These are phyloP conservation scores for Fusarium mangiferae DNA, from an alignment of 2,329 filamentous ascomycete species.

Conservation along the genomic window DNA sequence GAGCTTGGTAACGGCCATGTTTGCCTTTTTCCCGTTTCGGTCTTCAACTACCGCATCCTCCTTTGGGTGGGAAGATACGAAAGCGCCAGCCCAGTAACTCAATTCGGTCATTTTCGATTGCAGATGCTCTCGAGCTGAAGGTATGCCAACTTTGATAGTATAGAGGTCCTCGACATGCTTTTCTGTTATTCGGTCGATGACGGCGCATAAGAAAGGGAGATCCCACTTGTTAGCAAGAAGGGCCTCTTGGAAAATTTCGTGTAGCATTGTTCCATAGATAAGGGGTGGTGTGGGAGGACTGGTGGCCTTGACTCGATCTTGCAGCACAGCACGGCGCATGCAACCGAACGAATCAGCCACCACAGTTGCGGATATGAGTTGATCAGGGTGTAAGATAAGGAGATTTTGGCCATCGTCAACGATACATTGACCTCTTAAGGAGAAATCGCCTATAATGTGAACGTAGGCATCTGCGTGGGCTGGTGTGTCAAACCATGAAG, in stretches of 20 bases:
- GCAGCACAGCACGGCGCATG: slow-evolving; percentile 87
- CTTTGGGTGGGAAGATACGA: slow-evolving; percentile 77
- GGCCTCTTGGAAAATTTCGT: slow-evolving; percentile 95
- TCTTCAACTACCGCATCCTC: slow-evolving; percentile 80
- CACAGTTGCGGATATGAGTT: slow-evolving; percentile 92
- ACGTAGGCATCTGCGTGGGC: slow-evolving; percentile 80
- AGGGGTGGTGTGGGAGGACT: slow-evolving; percentile 82
- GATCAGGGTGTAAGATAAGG: slow-evolving; percentile 92
- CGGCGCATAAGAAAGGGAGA: slow-evolving; percentile 68
- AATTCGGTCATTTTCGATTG: slow-evolving; percentile 85
- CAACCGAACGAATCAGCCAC: slow-evolving; percentile 97
- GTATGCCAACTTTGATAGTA: slow-evolving; percentile 79
- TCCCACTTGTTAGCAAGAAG: slow-evolving; percentile 87
- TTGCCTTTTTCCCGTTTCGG: slow-evolving; percentile 78
- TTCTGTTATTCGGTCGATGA: slow-evolving; percentile 76
- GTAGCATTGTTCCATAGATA: slow-evolving; percentile 91
- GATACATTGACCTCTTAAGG: slow-evolving; percentile 75
- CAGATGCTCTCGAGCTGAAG: slow-evolving; percentile 81
- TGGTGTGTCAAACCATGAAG: slow-evolving; percentile 86
- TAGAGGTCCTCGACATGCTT: slow-evolving; percentile 91
- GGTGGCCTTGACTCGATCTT: slow-evolving; percentile 93
- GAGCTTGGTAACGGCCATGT: slow-evolving; percentile 89
- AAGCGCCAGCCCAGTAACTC: slow-evolving; percentile 83
- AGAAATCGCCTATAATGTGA: slow-evolving; percentile 85
- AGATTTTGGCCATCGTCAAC: slow-evolving; percentile 86